Evolutionary conservation across 352 stramenopile genomes (phyloP), one percentile per base, ranked within the genome.

Genomic region (Phytophthora ohioensis): DNA sequence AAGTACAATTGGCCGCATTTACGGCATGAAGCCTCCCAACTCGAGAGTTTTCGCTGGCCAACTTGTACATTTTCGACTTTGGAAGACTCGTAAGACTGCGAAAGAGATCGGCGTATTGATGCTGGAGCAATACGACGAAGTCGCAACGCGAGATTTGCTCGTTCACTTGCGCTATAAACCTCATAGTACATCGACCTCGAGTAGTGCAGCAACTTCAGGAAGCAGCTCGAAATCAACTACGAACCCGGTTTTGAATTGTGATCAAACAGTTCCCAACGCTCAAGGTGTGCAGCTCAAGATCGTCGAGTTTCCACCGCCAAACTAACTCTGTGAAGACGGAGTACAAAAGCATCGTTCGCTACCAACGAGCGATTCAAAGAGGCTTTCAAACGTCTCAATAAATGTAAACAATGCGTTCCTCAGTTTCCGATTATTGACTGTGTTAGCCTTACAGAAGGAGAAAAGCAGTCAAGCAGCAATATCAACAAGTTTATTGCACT

Each of bases 41-140:
- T 73, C 42, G 1, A 47, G 10, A 39, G 49, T 42, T 4, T 80
- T 80, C 35, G 74, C 58, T 3, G 73, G 73, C 0, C 73, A 80
- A 43, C 27, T 80, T 30, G 73, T 65, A 2, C 73, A 73, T 10
- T 80, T 80, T 30, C 68, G 68, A 2, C 21, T 80, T 4, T 80
- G 73, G 73, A 76, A 70, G 13, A 57, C 55, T 2, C 69, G 56
- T 32, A 77, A 77, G 30, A 73, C 32, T 12, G 39, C 38, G 7
- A 69, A 65, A 38, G 67, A 69, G 51, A 60, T 75, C 32, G 38
- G 39, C 15, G 59, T 70, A 17, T 36, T 80, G 3, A 77, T 75
- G 64, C 15, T 67, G 21, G 64, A 76, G 32, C 64, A 75, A 49
- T 70, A 71, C 10, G 27, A 69, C 21, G 41, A 70, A 38, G 49